Conservation (phyloP, 1,139 yeast species). For the Geotrichum bryndzae region DNA sequence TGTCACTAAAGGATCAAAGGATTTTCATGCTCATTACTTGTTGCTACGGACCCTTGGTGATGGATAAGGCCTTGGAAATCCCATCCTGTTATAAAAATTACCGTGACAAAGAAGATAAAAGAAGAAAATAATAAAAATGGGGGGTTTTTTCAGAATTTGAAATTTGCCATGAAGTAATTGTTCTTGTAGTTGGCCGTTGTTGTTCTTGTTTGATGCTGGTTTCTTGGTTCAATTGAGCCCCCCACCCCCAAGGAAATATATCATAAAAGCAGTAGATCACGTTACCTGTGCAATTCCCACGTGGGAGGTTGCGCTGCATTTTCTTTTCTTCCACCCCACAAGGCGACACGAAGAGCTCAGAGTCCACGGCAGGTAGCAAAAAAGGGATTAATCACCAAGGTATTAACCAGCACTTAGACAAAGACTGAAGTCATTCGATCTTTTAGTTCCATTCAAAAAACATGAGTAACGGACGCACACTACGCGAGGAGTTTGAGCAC, state of each 20-base stretch:
- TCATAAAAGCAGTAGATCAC: neutral
- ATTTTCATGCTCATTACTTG: too few species aligned
- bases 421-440: neutral
- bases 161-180: neutral
- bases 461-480: constrained; percentile 15
- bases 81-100: too few species aligned
- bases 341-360: neutral
- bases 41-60: too few species aligned
- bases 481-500: constrained; percentile 20
- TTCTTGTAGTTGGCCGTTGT: neutral
- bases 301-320: neutral
- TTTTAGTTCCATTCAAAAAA: neutral
- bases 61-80: too few species aligned
- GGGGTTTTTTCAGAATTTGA: neutral
- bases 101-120: neutral
- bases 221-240: neutral
- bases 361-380: neutral
- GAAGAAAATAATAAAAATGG: neutral
- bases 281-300: neutral
- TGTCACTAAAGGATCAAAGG: too few species aligned
- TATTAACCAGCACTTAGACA: neutral
- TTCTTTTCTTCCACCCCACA: neutral
- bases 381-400: neutral
- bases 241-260: neutral
- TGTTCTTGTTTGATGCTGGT: neutral